phyloP scores from a whole-genome alignment of 2,329 filamentous ascomycete species.

The Drechslera avenae region DNA sequence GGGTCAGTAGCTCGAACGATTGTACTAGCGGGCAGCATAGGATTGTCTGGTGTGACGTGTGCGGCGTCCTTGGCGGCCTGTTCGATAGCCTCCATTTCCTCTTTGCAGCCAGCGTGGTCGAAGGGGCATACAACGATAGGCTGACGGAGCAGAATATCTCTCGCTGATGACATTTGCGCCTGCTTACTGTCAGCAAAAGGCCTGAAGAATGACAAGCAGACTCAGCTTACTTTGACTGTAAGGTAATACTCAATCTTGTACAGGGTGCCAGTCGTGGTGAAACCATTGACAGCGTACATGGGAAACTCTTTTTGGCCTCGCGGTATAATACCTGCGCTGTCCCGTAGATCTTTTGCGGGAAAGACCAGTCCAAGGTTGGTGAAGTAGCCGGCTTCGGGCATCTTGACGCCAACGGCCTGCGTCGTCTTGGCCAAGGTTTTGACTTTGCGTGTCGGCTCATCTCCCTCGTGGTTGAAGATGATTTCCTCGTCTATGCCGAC shows the following conservation, averaged over 20 bases:
- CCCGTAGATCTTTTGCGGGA: constrained; percentile 84
- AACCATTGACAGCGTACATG: constrained; percentile 83
- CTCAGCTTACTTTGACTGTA: constrained; percentile 77
- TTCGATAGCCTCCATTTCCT: constrained; percentile 98
- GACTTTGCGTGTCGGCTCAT: constrained; percentile 88
- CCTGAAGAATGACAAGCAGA: not conserved
- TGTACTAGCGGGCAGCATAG: constrained; percentile 83
- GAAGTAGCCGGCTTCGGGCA: constrained; percentile 90
- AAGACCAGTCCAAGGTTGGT: constrained; percentile 92
- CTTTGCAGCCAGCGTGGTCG: constrained; percentile 93
- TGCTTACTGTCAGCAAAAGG: constrained; percentile 47
- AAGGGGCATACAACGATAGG: constrained; percentile 95
- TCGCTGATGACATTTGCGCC: constrained; percentile 85
- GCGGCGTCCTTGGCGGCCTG: constrained; percentile 93
- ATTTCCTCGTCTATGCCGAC: constrained; percentile 96
- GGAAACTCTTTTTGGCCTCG: constrained; percentile 87
- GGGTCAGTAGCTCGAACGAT: constrained; percentile 81
- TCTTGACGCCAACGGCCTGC: constrained; percentile 77
- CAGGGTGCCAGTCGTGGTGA: constrained; percentile 89
- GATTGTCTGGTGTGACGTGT: constrained; percentile 84
- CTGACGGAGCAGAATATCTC: constrained; percentile 86
- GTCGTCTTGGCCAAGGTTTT: constrained; percentile 86
- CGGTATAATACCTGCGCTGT: constrained; percentile 84
- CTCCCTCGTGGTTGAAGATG: constrained; percentile 97
- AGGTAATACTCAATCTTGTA: constrained; percentile 99